Evolutionary conservation across 139 green algal genomes (phyloP).

Genomic region (Micractinium conductrix): DNA sequence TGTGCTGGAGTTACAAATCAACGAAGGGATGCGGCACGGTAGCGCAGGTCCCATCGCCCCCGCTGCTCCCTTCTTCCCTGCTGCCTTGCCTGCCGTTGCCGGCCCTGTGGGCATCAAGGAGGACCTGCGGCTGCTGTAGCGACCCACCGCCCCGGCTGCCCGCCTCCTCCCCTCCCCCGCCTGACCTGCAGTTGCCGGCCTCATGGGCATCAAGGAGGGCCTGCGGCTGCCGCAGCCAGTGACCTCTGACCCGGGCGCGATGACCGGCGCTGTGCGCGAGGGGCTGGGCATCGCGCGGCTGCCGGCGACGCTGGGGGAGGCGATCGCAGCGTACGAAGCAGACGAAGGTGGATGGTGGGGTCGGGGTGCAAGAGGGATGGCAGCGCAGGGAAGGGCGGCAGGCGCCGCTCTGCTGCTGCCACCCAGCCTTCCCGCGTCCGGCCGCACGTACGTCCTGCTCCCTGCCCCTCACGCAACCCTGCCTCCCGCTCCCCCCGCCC

Average conservation of each 20-base stretch:
- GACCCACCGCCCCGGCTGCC: neutral
- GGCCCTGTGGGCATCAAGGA: slow-evolving; percentile 56
- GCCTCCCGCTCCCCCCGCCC: neutral
- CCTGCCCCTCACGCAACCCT: neutral
- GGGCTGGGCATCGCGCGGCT: slow-evolving; percentile 19
- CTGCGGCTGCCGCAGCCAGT: slow-evolving; percentile 39
- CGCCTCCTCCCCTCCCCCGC: neutral
- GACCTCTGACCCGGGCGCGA: slow-evolving; percentile 33
- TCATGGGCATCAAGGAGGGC: slow-evolving; percentile 45
- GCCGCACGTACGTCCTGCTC: neutral
- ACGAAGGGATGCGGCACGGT: no score
- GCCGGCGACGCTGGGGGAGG: slow-evolving; percentile 19
- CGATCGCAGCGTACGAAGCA: slow-evolving; percentile 11
- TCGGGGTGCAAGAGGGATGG: neutral
- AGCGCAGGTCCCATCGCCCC: no score
- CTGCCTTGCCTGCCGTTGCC: slow-evolving; percentile 36
- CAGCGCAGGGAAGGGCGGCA: neutral
- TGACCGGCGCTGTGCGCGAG: neutral
- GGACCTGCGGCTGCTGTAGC: slow-evolving; percentile 28
- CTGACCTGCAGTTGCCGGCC: slow-evolving; percentile 53
- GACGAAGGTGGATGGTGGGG: slow-evolving; percentile 23
- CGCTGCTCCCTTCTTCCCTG: neutral
- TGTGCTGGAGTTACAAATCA: no score
- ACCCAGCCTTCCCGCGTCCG: neutral
- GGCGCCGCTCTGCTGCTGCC: neutral